Percentiles rank a stretch among this genome's conserved stretches.
Conservation (phyloP, 208 protist genomes). For the Trichomonas tenax region DNA sequence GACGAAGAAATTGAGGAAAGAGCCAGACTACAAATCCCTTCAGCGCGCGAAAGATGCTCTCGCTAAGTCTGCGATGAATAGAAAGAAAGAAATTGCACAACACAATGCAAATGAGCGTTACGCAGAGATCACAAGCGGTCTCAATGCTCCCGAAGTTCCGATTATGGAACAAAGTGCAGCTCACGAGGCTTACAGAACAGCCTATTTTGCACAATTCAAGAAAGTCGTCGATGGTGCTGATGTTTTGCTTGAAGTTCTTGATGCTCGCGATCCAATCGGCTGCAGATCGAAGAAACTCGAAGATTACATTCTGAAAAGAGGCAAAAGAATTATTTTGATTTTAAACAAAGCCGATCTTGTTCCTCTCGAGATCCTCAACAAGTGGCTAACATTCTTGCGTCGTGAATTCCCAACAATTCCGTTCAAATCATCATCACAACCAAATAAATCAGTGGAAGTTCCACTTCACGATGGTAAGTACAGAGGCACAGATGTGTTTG, state of each 20-base stretch:
- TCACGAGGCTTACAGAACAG: background rate
- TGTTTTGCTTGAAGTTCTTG: conserved; percentile 33
- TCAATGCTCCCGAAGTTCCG: background rate
- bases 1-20: background rate
- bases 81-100: background rate
- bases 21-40: background rate
- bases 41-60: background rate
- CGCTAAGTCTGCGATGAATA: background rate
- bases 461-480: background rate
- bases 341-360: conserved; percentile 44
- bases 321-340: conserved; percentile 35
- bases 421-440: conserved; percentile 30
- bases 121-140: background rate
- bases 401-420: conserved; percentile 29
- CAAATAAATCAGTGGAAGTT: background rate
- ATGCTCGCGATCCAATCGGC: conserved; percentile 34
- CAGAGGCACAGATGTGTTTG: conserved; percentile 16
- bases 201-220: conserved; percentile 19
- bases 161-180: background rate
- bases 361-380: conserved; percentile 30
- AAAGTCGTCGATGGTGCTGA: conserved; percentile 22
- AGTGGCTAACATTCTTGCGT: conserved; percentile 34
- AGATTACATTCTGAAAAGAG: conserved; percentile 7
- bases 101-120: background rate
- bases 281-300: conserved; percentile 27